Conservation (phyloP, 2,329 filamentous ascomycete species). For the Catunica adiposa region DNA sequence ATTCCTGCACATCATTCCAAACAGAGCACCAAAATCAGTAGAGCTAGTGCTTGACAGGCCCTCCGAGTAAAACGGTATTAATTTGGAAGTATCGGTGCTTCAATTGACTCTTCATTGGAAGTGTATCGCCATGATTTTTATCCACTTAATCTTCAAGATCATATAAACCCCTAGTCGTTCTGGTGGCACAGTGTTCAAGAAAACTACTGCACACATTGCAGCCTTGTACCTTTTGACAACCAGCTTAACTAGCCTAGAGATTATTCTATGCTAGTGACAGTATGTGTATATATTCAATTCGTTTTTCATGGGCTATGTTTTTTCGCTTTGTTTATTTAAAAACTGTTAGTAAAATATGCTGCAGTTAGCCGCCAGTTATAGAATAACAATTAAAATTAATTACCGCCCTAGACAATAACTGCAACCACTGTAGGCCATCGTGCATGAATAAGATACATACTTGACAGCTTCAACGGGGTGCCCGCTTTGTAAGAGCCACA, state of each 20-base stretch:
- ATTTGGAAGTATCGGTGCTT: no score
- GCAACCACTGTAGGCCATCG: neutral
- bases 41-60: no score
- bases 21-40: no score
- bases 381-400: neutral
- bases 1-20: neutral
- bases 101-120: no score
- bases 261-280: no score
- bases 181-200: constrained; percentile 13
- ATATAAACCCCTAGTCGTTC: constrained; percentile 8
- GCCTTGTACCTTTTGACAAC: constrained; percentile 3
- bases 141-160: neutral
- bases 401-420: neutral
- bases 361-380: no score
- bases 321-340: no score
- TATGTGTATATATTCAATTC: no score
- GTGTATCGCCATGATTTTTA: neutral
- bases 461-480: neutral
- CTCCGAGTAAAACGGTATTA: no score
- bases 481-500: neutral
- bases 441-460: neutral
- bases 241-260: no score
- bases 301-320: no score
- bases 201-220: constrained; percentile 5
- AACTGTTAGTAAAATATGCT: no score